These are phyloP conservation scores for Candida mesenterica DNA, from an alignment of 1,139 yeast genomes.

Conservation along the genomic window DNA sequence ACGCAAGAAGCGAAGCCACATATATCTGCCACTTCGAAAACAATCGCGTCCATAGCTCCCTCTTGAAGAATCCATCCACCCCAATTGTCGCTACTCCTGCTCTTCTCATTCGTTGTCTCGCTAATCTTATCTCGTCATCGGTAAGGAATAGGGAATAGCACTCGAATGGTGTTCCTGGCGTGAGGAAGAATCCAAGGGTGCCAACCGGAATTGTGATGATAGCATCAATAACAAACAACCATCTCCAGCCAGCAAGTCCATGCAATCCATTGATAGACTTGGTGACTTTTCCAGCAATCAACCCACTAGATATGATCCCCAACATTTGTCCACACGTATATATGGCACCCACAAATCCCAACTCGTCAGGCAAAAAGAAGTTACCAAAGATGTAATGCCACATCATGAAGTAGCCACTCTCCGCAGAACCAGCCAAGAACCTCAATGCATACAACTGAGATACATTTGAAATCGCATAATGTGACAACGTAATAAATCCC, in stretches of 20 bases:
- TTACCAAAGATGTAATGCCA: conserved; percentile 32
- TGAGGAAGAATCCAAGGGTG: conserved; percentile 53
- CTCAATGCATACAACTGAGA: conserved; percentile 54
- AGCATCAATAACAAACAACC: conserved; percentile 71
- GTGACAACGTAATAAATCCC: conserved; percentile 61
- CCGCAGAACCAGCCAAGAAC: conserved; percentile 59
- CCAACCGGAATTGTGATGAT: conserved; percentile 59
- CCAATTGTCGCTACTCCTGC: conserved; percentile 19
- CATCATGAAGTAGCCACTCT: conserved; percentile 57
- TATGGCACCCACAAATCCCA: conserved; percentile 31
- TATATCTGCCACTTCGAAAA: conserved; percentile 27
- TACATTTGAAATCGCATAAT: conserved; percentile 45
- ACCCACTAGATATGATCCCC: conserved; percentile 64
- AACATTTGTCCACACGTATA: conserved; percentile 58
- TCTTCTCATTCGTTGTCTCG: conserved; percentile 14
- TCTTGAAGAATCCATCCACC: conserved; percentile 21
- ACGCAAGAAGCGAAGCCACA: conserved; percentile 19
- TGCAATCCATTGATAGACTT: conserved; percentile 38
- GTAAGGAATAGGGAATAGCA: conserved; percentile 18
- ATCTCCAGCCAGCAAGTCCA: conserved; percentile 65
- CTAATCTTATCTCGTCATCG: conserved; percentile 18
- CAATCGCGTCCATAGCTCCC: conserved; percentile 19
- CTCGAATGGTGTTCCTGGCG: conserved; percentile 46
- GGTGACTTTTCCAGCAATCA: conserved; percentile 37
- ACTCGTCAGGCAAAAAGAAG: conserved; percentile 61